Conservation (phyloP, 2,329 filamentous ascomycete genomes). For the Nigrograna mackinnonii region DNA sequence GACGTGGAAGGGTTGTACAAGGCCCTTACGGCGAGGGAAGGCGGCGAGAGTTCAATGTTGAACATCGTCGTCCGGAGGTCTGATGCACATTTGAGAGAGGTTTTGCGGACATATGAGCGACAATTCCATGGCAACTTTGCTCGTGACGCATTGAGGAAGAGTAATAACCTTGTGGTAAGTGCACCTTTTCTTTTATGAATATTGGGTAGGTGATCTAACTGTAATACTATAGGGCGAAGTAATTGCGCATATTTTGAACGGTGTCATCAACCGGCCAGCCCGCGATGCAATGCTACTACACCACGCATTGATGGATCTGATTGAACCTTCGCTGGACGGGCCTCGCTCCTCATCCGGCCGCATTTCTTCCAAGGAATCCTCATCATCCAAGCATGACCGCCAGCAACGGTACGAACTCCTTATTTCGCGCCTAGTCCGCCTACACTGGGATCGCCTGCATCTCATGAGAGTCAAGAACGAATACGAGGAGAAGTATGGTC, state of each 20-base stretch:
- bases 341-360: conserved; percentile 19
- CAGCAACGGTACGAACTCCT: conserved; percentile 79
- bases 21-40: conserved; percentile 70
- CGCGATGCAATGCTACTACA: conserved; percentile 89
- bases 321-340: conserved; percentile 35
- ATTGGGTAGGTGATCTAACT: neutral
- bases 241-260: conserved; percentile 92
- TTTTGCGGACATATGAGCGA: conserved; percentile 76
- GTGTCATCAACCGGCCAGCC: conserved; percentile 92
- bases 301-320: conserved; percentile 73
- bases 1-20: conserved; percentile 76
- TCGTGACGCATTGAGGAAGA: conserved; percentile 83
- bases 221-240: conserved; percentile 75
- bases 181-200: neutral
- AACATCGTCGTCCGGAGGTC: conserved; percentile 79
- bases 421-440: conserved; percentile 82
- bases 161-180: conserved; percentile 88
- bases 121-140: conserved; percentile 81
- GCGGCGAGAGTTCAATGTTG: conserved; percentile 87
- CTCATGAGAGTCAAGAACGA: conserved; percentile 78
- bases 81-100: conserved; percentile 79
- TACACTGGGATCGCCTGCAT: conserved; percentile 90
- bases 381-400: conserved; percentile 40
- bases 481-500: conserved; percentile 76
- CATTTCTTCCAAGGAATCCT: conserved; percentile 21